These are phyloP conservation scores for Tilletia horrida DNA, from an alignment of 1,284 basidiomycete genomes.

Conservation along the genomic window DNA sequence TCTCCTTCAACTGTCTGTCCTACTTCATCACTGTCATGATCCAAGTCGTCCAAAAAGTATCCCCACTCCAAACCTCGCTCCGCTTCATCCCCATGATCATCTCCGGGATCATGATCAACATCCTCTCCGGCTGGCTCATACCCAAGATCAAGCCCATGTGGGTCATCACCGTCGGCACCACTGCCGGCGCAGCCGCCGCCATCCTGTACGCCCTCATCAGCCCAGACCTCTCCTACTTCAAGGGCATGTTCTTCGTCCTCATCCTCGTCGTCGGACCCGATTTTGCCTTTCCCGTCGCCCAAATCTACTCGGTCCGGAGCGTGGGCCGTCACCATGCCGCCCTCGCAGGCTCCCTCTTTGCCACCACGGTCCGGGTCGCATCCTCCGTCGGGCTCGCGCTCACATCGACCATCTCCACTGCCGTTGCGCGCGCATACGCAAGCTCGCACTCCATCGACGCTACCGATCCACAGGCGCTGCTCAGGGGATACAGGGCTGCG, in stretches of 20 bases:
- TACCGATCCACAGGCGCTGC: constrained; percentile 22
- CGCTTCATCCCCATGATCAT: constrained; percentile 70
- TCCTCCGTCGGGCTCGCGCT: constrained; percentile 47
- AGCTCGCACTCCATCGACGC: background rate
- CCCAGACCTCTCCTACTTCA: constrained; percentile 68
- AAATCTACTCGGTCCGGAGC: constrained; percentile 35
- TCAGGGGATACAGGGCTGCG: constrained; percentile 41
- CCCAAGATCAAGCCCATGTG: constrained; percentile 42
- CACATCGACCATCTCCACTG: constrained; percentile 38
- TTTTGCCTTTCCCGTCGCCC: constrained; percentile 37
- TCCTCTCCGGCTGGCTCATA: constrained; percentile 40
- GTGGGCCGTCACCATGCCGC: constrained; percentile 38
- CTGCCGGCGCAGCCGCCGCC: constrained; percentile 64
- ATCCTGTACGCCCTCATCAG: constrained; percentile 69
- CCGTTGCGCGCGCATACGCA: constrained; percentile 21
- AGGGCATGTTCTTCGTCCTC: constrained; percentile 73
- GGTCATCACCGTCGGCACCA: constrained; percentile 43
- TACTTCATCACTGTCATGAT: constrained; percentile 24
- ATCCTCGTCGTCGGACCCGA: constrained; percentile 57
- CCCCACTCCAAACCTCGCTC: constrained; percentile 68
- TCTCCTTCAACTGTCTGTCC: constrained; percentile 60
- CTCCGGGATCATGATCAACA: constrained; percentile 49
- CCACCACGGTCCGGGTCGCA: constrained; percentile 42
- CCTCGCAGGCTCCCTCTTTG: constrained; percentile 46
- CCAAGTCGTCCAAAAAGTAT: constrained; percentile 55